Conservation (phyloP, 805 yeast species). For the Wickerhamomyces bovis region DNA sequence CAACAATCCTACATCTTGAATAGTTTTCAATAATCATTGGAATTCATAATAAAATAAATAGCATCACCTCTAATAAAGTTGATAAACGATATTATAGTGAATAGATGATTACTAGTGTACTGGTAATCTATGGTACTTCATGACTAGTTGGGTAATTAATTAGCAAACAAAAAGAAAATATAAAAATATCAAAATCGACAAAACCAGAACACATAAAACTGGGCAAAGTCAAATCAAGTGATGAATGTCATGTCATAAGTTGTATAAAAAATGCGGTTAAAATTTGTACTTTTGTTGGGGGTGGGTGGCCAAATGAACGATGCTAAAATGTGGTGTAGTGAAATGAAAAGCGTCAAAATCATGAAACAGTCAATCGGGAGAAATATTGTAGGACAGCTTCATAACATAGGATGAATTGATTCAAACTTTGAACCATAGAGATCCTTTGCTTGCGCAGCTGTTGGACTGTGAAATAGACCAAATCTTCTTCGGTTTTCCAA, state of each 20-base stretch:
- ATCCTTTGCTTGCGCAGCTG: conserved; percentile 67
- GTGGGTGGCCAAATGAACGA: neutral
- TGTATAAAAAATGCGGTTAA: no score
- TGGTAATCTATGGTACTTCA: neutral
- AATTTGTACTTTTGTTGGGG: neutral
- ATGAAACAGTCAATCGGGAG: neutral
- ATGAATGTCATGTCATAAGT: no score
- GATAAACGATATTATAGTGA: neutral
- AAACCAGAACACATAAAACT: neutral
- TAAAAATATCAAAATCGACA: no score
- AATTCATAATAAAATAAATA: neutral
- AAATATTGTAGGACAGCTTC: conserved; percentile 40
- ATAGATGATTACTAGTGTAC: no score
- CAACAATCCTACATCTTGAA: neutral
- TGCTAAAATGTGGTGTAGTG: neutral
- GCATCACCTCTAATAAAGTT: neutral
- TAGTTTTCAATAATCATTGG: neutral
- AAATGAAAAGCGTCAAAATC: neutral
- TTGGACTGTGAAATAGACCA: conserved; percentile 54
- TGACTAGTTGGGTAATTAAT: no score
- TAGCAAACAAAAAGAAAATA: neutral
- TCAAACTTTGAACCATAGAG: conserved; percentile 79
- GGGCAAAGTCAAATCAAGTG: no score
- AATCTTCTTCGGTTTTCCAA: conserved; percentile 38
- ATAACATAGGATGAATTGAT: conserved; percentile 70